phyloP scores from a whole-genome alignment of 306 rosid genomes.

The Quercus mongolica region DNA sequence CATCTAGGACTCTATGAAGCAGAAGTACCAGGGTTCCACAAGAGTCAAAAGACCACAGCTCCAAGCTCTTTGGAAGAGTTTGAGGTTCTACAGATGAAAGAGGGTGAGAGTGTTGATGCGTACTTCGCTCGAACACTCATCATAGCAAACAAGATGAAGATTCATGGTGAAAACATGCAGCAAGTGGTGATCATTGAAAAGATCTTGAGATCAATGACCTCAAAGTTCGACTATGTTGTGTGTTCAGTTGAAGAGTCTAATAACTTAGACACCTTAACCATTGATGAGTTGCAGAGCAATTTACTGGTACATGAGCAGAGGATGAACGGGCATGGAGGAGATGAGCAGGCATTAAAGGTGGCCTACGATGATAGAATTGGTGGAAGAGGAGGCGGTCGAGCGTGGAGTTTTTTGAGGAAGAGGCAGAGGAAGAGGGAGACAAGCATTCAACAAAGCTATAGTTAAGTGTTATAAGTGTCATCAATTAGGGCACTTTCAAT shows the following conservation, averaged over 20 bases:
- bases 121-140: neutral
- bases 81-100: neutral
- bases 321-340: neutral
- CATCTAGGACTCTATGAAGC: too few relatives aligned
- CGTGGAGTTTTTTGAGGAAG: neutral
- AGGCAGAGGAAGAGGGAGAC: neutral
- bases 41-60: too few relatives aligned
- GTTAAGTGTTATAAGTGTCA: constrained; percentile 1
- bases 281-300: neutral
- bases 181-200: neutral
- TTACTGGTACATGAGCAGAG: neutral
- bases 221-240: neutral
- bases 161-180: neutral
- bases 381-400: neutral
- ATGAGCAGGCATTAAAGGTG: neutral
- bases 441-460: neutral
- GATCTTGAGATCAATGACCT: neutral
- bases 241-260: too few relatives aligned
- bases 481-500: neutral
- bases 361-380: neutral
- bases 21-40: too few relatives aligned
- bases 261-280: neutral
- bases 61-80: neutral
- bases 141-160: neutral
- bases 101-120: neutral